Conservation (phyloP, 225 moss, liverwort and hornwort genomes). For the Ulota crispa region DNA sequence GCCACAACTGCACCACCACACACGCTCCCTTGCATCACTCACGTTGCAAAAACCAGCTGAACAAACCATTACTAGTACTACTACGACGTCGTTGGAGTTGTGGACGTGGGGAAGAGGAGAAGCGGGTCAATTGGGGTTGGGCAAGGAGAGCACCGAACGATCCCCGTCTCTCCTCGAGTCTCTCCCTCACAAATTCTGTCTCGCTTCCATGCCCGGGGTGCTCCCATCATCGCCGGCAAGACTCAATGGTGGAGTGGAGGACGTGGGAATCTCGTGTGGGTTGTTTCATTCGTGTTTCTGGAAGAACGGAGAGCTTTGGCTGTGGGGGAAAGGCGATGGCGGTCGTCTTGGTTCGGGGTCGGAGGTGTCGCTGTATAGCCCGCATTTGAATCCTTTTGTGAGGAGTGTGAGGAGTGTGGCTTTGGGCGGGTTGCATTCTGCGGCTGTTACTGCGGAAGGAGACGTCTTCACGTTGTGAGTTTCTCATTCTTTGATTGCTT, state of each 20-base stretch:
- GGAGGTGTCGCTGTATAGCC: slow-evolving; percentile 65
- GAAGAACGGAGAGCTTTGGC: slow-evolving; percentile 69
- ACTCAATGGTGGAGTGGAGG: neutral
- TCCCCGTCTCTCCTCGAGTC: slow-evolving; percentile 54
- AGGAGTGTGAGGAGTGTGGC: slow-evolving; percentile 54
- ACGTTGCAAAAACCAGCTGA: neutral
- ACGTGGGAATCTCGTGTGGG: slow-evolving; percentile 73
- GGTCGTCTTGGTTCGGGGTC: slow-evolving; percentile 81
- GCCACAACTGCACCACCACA: neutral
- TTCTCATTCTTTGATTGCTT: neutral
- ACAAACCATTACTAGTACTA: neutral
- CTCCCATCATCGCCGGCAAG: neutral
- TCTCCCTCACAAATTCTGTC: slow-evolving; percentile 34
- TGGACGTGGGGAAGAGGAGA: slow-evolving; percentile 97
- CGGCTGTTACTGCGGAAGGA: slow-evolving; percentile 62
- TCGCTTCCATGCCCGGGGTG: slow-evolving; percentile 48
- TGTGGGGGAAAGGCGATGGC: slow-evolving; percentile 91
- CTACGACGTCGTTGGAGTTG: slow-evolving; percentile 39
- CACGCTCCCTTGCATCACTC: neutral
- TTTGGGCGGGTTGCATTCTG: slow-evolving; percentile 88
- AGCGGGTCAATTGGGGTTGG: slow-evolving; percentile 73
- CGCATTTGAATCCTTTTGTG: slow-evolving; percentile 44
- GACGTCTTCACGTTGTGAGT: slow-evolving; percentile 74
- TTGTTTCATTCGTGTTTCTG: slow-evolving; percentile 84
- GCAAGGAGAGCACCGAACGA: slow-evolving; percentile 71